Base-by-base conservation (phyloP, 176 grass and related monocot genomes). In the Oryza glumipatula region DNA sequence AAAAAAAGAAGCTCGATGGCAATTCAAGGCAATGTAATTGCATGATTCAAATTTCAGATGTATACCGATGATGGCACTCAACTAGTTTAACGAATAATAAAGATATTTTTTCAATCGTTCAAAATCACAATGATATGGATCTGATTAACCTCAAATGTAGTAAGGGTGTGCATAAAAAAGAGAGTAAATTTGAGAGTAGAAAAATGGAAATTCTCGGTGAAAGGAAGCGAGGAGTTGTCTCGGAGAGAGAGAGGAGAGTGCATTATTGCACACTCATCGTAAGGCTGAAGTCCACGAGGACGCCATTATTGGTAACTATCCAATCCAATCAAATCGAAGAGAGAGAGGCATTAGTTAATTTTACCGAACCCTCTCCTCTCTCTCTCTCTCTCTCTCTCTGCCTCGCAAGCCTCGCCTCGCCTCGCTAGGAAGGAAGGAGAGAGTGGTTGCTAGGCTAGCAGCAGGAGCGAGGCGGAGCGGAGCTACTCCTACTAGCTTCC, bases 191-290 rank as follows among this genome's bases (percentile, higher is more conserved):
- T 58, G 21, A 7, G 19, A 1, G 54, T 58, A n/a, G 54, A 58
- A 1, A 58, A n/a, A 58, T 21, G 19, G 19, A n/a, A 58, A 56
- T 7, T 9, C 54, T n/a, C 17, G 54, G 54, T 58, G 54, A 24
- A 13, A 72, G 26, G 3, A 30, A 56, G 52, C 19, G 56, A 32
- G 46, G 8, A 11, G 58, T 1, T 21, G 64, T 75, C 61, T 61
- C 46, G 63, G 24, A 11, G 39, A 17, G 39, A 17, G 63, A 61
- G 24, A 84, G 82, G 46, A 49, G 17, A 12, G 21, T 35, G 65
- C 83, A 78, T 90, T 77, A 90, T 82, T 86, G 79, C 79, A 12
- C 35, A 60, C 83, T 86, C 88, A 86, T 70, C 87, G 78, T 76
- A 76, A 76, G 22, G 4, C 67, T 32, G 6, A 65, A 11, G 76